Base-by-base conservation (phyloP, 176 grass and related monocot genomes). In the Saccharum spontaneum region DNA sequence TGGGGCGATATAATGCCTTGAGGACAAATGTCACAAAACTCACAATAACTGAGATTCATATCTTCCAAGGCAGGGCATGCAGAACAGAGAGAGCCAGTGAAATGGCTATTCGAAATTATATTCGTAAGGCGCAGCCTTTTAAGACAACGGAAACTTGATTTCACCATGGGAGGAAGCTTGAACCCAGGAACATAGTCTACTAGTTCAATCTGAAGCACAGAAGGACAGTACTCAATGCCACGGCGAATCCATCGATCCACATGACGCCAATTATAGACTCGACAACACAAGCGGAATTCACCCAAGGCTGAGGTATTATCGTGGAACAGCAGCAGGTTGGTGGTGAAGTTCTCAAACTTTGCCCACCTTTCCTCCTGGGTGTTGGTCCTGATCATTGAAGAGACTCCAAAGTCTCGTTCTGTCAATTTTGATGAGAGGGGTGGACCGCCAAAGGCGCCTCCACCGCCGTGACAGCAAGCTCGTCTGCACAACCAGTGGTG, bases 351-450 rank as follows among this genome's bases (percentile, higher is more conserved):
- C 57, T 78, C 76, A 64, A 79, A 45, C 59, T 4, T 44, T 31
- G 14, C 23, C 76, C 76, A 79, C 3, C 7, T 63, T 4, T 11
- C 31, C 3, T 30, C 59, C 13, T 45, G 0, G 39, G 2, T 3
- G 0, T 0, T n/a, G 9, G 0, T 0, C 1, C 1, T 10, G 14
- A 2, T 10, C 1, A 0, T 0, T 1, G 1, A 0, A 4, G 22
- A 28, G 14, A 41, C 12, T 23, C 37, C 36, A 23, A 82, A 82
- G 15, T 82, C 36, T 2, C 5, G 4, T 0, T 44, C 15, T n/a
- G 0, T 72, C 37, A 5, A 82, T 13, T 13, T 31, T 13, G 50
- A 72, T 7, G 37, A 16, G 6, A 10, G 68, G 80, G 8, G 3
- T 24, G 2, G 52, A 61, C 16, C 50, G 24, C 68, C 80, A 82